Base-by-base conservation (phyloP, 2,329 filamentous ascomycete genomes). In the Colletotrichum eremochloae region DNA sequence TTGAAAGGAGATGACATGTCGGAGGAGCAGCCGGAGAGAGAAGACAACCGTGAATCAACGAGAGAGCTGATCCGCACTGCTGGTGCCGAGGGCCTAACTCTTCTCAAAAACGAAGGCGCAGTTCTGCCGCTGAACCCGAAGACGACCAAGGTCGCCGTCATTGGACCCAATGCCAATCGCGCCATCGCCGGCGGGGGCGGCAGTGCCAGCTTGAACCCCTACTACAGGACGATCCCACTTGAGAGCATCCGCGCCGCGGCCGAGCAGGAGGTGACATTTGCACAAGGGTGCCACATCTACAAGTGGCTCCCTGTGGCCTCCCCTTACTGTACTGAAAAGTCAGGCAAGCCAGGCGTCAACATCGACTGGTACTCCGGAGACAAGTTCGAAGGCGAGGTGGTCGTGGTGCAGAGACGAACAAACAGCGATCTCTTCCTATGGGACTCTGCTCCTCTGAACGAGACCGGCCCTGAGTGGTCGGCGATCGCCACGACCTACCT, bases 341-440 rank as follows among this genome's bases (percentile, higher is more conserved):
- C 85, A 0, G 90, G 90, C 8, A 85, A 89, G 74, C 86, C 85
- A 2, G 91, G 91, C 0, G 89, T 93, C 11, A 86, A 83, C 20
- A 86, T 93, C 18, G 89, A 93, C 66, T 93, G 91, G 84, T 92
- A 86, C 76, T 84, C 85, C 18, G 90, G 90, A 6, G 90, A 93
- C 74, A 85, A 87, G 70, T 92, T 93, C 74, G 80, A 89, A 68
- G 90, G 89, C 2, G 79, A 83, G 31, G 88, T 90, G 12, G 83
- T 86, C 0, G 84, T 90, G 20, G 83, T 87, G 2, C 89, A 92
- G 77, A 85, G 86, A 63, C 87, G 91, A 74, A 86, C 83, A 9
- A 91, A 91, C 76, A 92, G 90, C 0, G 90, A 93, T 77, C 85
- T 93, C 1, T 92, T 91, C 83, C 84, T 93, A 2, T 93, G 91